Evolutionary conservation across 495 filamentous ascomycete species (phyloP).

Genomic region (Astrocystis sublimbata): DNA sequence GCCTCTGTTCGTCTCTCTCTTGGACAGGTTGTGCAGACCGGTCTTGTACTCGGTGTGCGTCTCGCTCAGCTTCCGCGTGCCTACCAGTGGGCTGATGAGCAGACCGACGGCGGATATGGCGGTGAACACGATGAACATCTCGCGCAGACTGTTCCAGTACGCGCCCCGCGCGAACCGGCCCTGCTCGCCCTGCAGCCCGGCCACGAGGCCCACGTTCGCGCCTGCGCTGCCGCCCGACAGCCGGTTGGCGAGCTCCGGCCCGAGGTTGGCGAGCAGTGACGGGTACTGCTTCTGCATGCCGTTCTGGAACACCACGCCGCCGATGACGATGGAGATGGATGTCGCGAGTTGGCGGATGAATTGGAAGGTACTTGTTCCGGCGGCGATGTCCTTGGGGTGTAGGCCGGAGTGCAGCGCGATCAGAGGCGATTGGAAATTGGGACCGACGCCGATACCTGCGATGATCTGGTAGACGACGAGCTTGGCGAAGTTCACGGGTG

Average conservation of each 20-base stretch:
- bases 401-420: constrained; percentile 72
- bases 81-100: constrained; percentile 55
- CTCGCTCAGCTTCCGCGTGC: constrained; percentile 57
- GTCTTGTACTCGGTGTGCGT: constrained; percentile 63
- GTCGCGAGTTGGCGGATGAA: constrained; percentile 75
- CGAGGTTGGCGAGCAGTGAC: constrained; percentile 39
- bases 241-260: constrained; percentile 41
- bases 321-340: constrained; percentile 72
- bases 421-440: constrained; percentile 68
- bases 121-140: constrained; percentile 71
- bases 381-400: constrained; percentile 67
- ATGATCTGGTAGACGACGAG: constrained; percentile 61
- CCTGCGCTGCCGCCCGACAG: constrained; percentile 57
- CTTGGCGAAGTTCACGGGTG: constrained; percentile 52
- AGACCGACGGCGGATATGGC: constrained; percentile 56
- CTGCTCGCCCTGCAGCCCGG: constrained; percentile 47
- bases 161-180: constrained; percentile 52
- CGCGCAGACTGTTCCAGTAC: constrained; percentile 58
- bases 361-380: constrained; percentile 73
- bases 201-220: constrained; percentile 58
- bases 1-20: background rate
- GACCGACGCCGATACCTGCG: constrained; percentile 62
- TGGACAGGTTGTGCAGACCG: constrained; percentile 51
- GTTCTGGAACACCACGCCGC: constrained; percentile 79
- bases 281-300: constrained; percentile 49